Evolutionary conservation across 2,329 filamentous ascomycete species (phyloP).

Genomic region (Xylariaceae sp.): DNA sequence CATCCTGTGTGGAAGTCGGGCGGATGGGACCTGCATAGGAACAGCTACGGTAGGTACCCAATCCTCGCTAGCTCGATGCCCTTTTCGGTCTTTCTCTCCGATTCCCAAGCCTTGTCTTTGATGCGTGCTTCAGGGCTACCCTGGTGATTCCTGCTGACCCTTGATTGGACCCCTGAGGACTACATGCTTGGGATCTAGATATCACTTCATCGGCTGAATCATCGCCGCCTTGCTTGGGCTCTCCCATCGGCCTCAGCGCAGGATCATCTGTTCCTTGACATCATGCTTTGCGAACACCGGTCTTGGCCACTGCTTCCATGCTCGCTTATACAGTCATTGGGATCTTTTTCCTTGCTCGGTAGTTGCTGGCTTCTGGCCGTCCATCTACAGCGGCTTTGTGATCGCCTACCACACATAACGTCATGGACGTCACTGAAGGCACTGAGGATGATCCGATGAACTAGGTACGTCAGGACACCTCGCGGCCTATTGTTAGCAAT

Average conservation of each 20-base stretch:
- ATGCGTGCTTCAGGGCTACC: background rate
- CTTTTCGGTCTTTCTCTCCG: background rate
- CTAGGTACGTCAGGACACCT: background rate
- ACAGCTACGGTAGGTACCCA: background rate
- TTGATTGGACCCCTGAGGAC: background rate
- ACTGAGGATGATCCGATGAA: slow-evolving; percentile 13
- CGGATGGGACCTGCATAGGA: background rate
- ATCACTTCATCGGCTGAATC: background rate
- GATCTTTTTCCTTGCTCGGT: background rate
- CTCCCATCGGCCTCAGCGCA: no score
- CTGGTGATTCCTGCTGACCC: background rate
- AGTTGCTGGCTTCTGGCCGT: no score
- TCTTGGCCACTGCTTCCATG: background rate
- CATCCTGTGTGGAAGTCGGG: background rate
- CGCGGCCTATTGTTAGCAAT: background rate
- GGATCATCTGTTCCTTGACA: background rate
- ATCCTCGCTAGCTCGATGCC: background rate
- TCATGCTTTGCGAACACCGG: background rate
- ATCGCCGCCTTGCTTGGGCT: background rate
- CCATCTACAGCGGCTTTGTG: background rate
- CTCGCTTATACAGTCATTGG: background rate
- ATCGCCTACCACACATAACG: slow-evolving; percentile 2
- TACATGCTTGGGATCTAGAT: no score
- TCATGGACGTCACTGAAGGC: slow-evolving; percentile 5
- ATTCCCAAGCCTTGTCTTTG: background rate